These are phyloP conservation scores for Heliamphora pulchella DNA, from an alignment of 179 eudicot species.

Conservation along the genomic window DNA sequence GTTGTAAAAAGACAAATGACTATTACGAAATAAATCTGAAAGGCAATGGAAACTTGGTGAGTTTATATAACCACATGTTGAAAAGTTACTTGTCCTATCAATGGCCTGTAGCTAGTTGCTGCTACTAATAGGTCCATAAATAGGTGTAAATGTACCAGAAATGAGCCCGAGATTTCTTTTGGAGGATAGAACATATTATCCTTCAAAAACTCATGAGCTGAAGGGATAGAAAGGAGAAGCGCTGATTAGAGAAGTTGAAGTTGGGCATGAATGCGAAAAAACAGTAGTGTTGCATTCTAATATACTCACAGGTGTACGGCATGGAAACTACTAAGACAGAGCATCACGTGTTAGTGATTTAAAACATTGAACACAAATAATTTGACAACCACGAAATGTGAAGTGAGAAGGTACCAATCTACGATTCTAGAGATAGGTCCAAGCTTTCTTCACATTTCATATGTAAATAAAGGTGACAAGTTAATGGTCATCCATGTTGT, in stretches of 20 bases:
- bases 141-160: background rate
- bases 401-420: too few relatives aligned
- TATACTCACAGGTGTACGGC: background rate
- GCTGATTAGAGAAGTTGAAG: background rate
- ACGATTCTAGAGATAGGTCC: too few relatives aligned
- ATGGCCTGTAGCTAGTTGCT: background rate
- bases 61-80: background rate
- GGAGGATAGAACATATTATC: background rate
- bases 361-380: background rate
- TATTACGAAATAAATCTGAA: background rate
- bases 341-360: background rate
- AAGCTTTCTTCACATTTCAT: too few relatives aligned
- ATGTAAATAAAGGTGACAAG: too few relatives aligned
- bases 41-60: background rate
- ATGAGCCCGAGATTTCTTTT: background rate
- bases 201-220: background rate
- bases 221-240: background rate
- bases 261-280: background rate
- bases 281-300: background rate
- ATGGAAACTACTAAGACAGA: background rate
- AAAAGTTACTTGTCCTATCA: background rate
- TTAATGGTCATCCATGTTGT: too few relatives aligned
- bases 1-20: background rate
- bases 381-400: too few relatives aligned
- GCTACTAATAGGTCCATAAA: background rate